Evolutionary conservation across 306 rosid species (phyloP).

Genomic region (Gastrolobium bilobum): DNA sequence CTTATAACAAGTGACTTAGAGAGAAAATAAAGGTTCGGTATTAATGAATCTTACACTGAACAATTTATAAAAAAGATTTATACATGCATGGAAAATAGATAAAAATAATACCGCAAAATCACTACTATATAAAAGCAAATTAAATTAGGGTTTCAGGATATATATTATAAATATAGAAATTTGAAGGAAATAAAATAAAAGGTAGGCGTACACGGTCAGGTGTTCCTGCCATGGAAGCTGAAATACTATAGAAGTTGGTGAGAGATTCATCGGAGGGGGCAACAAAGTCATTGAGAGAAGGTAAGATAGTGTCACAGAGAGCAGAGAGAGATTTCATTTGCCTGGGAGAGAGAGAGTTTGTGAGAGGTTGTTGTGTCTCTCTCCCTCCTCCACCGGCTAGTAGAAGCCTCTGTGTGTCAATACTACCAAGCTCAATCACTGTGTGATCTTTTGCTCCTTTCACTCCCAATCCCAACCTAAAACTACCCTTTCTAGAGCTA

Average conservation of each 20-base stretch:
- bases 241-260: constrained; percentile 56
- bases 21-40: not conserved
- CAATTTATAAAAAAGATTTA: not conserved
- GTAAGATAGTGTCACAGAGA: constrained; percentile 74
- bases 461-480: constrained; percentile 46
- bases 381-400: constrained; percentile 35
- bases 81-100: not conserved
- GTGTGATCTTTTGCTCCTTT: constrained; percentile 31
- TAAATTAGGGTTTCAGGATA: not conserved
- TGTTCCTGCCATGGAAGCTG: constrained; percentile 77
- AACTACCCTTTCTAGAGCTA: constrained; percentile 48
- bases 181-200: not conserved
- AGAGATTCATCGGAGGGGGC: constrained; percentile 27
- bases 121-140: not conserved
- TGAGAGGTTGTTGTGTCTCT: constrained; percentile 14
- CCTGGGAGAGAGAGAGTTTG: constrained; percentile 57
- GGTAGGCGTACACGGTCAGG: constrained; percentile 58
- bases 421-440: constrained; percentile 51
- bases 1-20: not conserved
- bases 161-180: not conserved
- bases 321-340: constrained; percentile 71
- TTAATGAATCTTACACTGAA: not conserved
- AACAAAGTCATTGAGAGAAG: constrained; percentile 51
- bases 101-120: not conserved
- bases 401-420: constrained; percentile 56